Conservation (phyloP, 2,329 filamentous ascomycete genomes). For the Trematosphaeria pertusa region DNA sequence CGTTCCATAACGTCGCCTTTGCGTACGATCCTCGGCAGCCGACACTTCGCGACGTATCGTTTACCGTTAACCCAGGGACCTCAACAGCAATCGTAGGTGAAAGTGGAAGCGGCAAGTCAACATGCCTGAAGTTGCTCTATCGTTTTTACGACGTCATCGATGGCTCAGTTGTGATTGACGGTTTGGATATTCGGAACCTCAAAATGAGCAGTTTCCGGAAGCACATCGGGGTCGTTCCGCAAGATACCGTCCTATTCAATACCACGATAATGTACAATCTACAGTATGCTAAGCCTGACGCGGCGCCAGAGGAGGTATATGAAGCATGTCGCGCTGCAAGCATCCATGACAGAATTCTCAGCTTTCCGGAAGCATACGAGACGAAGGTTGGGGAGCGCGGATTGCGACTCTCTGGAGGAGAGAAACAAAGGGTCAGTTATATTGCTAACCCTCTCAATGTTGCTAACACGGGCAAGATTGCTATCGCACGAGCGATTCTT, state of each 20-base stretch:
- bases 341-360: constrained; percentile 67
- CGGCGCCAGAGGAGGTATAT: constrained; percentile 63
- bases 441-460: constrained; percentile 58
- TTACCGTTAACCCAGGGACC: constrained; percentile 57
- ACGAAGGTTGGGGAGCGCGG: constrained; percentile 39
- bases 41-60: constrained; percentile 55
- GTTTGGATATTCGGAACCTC: constrained; percentile 63
- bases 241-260: constrained; percentile 68
- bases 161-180: constrained; percentile 62
- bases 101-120: constrained; percentile 67
- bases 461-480: constrained; percentile 58
- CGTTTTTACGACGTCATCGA: constrained; percentile 63
- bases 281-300: constrained; percentile 63
- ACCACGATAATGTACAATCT: constrained; percentile 67
- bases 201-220: constrained; percentile 62
- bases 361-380: constrained; percentile 53
- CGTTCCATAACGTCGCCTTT: constrained; percentile 24
- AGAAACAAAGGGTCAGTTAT: constrained; percentile 67
- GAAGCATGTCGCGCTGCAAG: constrained; percentile 64
- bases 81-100: constrained; percentile 65
- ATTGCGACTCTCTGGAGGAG: constrained; percentile 63
- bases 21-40: constrained; percentile 46
- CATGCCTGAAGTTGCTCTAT: constrained; percentile 61
- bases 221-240: constrained; percentile 68
- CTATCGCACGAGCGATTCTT: constrained; percentile 74